Percentiles rank a stretch among this genome's conserved stretches.
These are phyloP conservation scores for Powellomyces hirtus DNA, from an alignment of 192 early-diverging fungal species.

Conservation along the genomic window DNA sequence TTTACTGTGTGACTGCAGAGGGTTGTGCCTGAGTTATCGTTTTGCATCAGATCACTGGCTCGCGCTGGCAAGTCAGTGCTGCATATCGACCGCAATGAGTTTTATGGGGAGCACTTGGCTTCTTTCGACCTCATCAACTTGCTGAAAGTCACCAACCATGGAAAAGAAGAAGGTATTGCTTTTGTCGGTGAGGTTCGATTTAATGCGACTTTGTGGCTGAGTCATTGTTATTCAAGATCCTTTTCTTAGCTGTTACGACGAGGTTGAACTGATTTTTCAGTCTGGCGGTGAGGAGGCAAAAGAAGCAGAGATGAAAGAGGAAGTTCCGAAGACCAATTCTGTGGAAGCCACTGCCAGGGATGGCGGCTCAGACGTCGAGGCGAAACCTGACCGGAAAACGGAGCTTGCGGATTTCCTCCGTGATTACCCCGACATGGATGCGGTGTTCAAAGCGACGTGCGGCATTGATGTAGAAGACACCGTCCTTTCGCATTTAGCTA, in stretches of 20 bases:
- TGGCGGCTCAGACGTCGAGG: too few species aligned
- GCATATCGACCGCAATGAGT: constrained; percentile 75
- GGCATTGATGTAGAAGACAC: too few species aligned
- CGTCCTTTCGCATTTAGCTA: too few species aligned
- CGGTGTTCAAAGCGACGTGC: too few species aligned
- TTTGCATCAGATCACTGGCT: constrained; percentile 66
- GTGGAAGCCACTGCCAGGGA: too few species aligned
- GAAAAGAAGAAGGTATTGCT: background rate
- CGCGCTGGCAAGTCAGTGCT: constrained; percentile 68
- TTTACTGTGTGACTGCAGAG: too few species aligned
- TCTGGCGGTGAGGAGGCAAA: background rate
- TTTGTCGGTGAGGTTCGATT: background rate
- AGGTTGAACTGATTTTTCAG: background rate
- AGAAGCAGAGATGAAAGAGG: too few species aligned
- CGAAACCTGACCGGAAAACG: too few species aligned
- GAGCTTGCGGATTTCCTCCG: too few species aligned
- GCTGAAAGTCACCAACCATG: constrained; percentile 12
- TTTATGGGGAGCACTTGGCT: constrained; percentile 76
- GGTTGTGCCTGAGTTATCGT: too few species aligned
- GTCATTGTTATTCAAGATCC: background rate
- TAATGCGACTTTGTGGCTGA: too few species aligned
- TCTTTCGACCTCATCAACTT: constrained; percentile 55
- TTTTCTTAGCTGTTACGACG: background rate
- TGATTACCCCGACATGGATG: background rate
- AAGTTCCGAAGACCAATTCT: too few species aligned